These are phyloP conservation scores for Scheffersomyces lignosus DNA, from an alignment of 805 yeast species.

Conservation along the genomic window DNA sequence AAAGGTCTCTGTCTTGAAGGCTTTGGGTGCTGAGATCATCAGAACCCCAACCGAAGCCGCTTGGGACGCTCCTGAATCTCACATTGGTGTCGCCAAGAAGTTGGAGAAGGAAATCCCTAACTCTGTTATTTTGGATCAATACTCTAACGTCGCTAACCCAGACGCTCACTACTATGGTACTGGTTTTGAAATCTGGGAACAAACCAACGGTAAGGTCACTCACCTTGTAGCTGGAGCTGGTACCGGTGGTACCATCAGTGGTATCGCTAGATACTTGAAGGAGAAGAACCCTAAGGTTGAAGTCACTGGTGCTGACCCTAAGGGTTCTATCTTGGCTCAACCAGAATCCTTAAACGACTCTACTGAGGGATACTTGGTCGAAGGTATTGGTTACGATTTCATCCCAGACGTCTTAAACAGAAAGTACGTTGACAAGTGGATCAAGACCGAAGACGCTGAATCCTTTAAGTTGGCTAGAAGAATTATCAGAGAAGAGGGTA, in stretches of 20 bases:
- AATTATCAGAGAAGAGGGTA: constrained; percentile 81
- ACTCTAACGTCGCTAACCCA: constrained; percentile 76
- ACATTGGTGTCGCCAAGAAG: constrained; percentile 82
- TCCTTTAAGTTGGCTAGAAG: constrained; percentile 80
- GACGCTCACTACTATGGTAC: constrained; percentile 83
- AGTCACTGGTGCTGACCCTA: constrained; percentile 82
- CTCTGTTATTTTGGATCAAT: constrained; percentile 82
- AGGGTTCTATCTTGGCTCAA: constrained; percentile 79
- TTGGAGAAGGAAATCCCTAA: constrained; percentile 82
- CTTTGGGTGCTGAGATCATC: constrained; percentile 86
- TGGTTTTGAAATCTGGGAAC: constrained; percentile 83
- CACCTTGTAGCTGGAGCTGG: constrained; percentile 91
- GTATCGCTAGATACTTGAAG: constrained; percentile 77
- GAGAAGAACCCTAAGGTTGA: constrained; percentile 61
- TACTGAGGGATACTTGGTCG: constrained; percentile 68
- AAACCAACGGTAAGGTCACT: constrained; percentile 66
- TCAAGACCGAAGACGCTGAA: constrained; percentile 81
- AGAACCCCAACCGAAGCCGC: constrained; percentile 93
- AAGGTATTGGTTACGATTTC: constrained; percentile 90
- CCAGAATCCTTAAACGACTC: constrained; percentile 71
- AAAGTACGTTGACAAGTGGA: constrained; percentile 69
- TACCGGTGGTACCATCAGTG: constrained; percentile 96
- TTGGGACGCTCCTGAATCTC: constrained; percentile 90
- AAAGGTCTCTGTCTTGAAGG: constrained; percentile 83
- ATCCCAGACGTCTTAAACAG: constrained; percentile 79